Evolutionary conservation across 2,329 filamentous ascomycete genomes (phyloP), one percentile per base, ranked within the genome.

Genomic region (Xylaria sp.): DNA sequence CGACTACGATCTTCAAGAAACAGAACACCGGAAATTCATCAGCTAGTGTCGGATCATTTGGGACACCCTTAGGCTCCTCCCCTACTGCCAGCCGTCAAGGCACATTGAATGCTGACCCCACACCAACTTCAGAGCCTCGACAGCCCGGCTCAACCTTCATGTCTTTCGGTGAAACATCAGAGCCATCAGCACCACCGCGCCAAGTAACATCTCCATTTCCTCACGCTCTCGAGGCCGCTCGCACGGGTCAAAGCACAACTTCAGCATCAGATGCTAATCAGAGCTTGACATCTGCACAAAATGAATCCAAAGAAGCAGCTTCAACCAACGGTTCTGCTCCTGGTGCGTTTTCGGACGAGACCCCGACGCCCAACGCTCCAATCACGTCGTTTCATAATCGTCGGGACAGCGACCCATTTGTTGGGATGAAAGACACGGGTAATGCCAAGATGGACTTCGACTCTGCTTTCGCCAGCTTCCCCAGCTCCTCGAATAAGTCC

Each of bases 381-480:
- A 73, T 73, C 23, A 72, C 74, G 23, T 67, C 76, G 46, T 77
- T 77, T 68, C 75, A 71, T 51, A 68, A 70, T 64, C 77, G 74
- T 73, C 73, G 75, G 64, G 76, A 77, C 71, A 80, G 75, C 41
- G 87, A 88, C 73, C 84, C 87, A 7, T 91, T 91, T 67, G 81
- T 80, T 6, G 82, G 82, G 33, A 79, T 86, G 69, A 79, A 78
- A 69, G 85, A 88, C 64, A 82, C 87, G 66, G 84, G 83, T 63
- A 89, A 89, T 80, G 88, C 89, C 49, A 94, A 94, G 82, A 90
- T 92, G 59, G 93, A 96, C 75, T 96, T 97, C 74, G 93, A 97
- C 77, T 90, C 91, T 69, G 93, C 93, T 1, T 97, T 97, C 83
- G 92, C 92, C 52, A 91, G 90, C 66, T 95, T 96, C 75, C 84